phyloP scores from a whole-genome alignment of 2,329 filamentous ascomycete species.

The Fusarium albidum region DNA sequence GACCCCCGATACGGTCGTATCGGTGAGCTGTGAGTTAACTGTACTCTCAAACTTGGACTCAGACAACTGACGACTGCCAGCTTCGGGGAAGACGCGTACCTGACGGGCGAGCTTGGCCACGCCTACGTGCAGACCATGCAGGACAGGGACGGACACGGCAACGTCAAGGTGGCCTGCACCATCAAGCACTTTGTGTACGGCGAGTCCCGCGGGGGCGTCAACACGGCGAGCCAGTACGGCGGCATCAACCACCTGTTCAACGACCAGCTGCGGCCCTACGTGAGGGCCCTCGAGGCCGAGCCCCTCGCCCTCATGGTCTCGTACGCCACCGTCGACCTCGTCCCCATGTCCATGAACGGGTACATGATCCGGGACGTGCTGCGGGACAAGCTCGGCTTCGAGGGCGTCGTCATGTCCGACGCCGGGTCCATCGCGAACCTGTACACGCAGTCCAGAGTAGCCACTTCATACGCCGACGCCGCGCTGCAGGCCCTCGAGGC shows the following conservation, averaged over 20 bases:
- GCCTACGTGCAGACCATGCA: conserved; percentile 47
- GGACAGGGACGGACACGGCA: conserved; percentile 42
- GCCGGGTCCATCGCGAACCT: conserved; percentile 41
- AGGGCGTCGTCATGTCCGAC: conserved; percentile 46
- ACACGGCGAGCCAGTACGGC: conserved; percentile 43
- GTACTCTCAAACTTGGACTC: neutral
- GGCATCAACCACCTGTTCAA: conserved; percentile 48
- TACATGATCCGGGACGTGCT: conserved; percentile 42
- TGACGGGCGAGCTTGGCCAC: conserved; percentile 43
- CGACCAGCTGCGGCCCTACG: conserved; percentile 41
- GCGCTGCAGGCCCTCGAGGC: conserved; percentile 38
- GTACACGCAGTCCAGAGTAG: conserved; percentile 39
- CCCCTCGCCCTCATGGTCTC: conserved; percentile 45
- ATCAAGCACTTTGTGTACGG: conserved; percentile 49
- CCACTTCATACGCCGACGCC: conserved; percentile 39
- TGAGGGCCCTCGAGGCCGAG: conserved; percentile 40
- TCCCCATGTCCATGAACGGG: conserved; percentile 44
- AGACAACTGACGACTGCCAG: too few relatives aligned
- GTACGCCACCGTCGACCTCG: conserved; percentile 42
- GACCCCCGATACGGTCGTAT: conserved; percentile 42
- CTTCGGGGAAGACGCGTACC: conserved; percentile 45
- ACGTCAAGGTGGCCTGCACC: conserved; percentile 46
- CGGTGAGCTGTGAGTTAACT: conserved; percentile 26
- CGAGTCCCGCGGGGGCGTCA: conserved; percentile 44
- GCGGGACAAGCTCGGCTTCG: conserved; percentile 41